Evolutionary conservation across 2,329 filamentous ascomycete genomes (phyloP), one percentile per base, ranked within the genome.

Genomic region (Akanthomyces muscarius): DNA sequence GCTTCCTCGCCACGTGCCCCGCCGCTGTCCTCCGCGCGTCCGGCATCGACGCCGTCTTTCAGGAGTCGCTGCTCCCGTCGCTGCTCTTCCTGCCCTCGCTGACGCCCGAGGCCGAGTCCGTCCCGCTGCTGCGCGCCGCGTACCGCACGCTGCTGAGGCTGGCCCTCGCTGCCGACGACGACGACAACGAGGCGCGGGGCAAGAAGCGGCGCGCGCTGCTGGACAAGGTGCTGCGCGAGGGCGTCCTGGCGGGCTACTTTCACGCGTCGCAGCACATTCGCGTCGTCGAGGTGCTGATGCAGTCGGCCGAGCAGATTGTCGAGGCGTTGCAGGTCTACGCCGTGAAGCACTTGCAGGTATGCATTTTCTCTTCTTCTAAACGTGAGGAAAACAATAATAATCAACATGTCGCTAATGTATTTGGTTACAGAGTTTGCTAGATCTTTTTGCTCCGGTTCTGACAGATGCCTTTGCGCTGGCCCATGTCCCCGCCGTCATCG

Each of bases 81-180:
- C 81, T 97, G n/a, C 81, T 89, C 8, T 90, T 87, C 69, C 80
- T 97, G 6, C 93, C 94, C 0, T 86, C 82, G 14, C 78, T 96
- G 48, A 97, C 91, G 0, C 86, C 90, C 0, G 89, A 91, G 69
- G 72, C 81, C 0, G 89, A 95, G 62, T 90, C 90, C 4, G 71
- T 89, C 2, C 69, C 71, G 1, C 76, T 97, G 3, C 81, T 97
- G 1, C 70, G 74, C 6, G 79, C 81, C 7, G 86, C 89, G 0
- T 96, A 92, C 67, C 79, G 82, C 8, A 86, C 87, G 2, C 78
- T 96, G 3, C 75, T 89, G 21, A 75, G 77, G 0, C 80, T 89
- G 21, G 76, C 77, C 0, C 80, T 97, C 6, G 60, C 72, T n/a
- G 66, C 72, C 25, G 66, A 70, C 55, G 33, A 36, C 33, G 33